Base-by-base conservation (phyloP, 1,284 basidiomycete species). In the Agaricales sp. region DNA sequence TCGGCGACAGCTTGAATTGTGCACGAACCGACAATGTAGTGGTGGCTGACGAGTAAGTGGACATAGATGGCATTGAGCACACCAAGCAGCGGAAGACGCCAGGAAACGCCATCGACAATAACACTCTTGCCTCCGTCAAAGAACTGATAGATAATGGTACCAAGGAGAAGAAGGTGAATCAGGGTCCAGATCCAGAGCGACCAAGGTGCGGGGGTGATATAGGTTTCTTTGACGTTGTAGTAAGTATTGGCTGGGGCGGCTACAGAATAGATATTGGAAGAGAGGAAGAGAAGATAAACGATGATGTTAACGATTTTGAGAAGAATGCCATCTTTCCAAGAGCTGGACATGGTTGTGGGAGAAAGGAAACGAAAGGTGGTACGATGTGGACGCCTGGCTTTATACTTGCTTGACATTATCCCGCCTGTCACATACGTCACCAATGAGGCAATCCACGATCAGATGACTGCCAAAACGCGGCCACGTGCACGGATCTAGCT, bases 131-230 rank as follows among this genome's bases (percentile, higher is more conserved):
- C 93, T n/a, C 59, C 59, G 19, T 81, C 74, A 66, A 80, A 82
- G 77, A 93, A 94, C 63, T 94, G 92, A 77, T 90, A 94, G 67
- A 92, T 75, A 59, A 94, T 70, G 24, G 87, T 89, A 41, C 92
- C 90, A 51, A 96, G 77, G 48, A 96, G 78, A 25, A 96, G 76
- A 19, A 91, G 62, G 67, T 96, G 92, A 43, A 13, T 19, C 14
- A 47, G 14, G 45, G 12, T 50, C 87, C 87, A 90, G 59, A 91
- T 86, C 64, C 80, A 74, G 68, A 89, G 92, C 1, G 86, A 80
- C 81, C 88, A 95, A 24, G 85, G 81, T 19, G 89, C 88, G 25
- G 93, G 92, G 0, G 92, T 94, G 52, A 96, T 69, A 64, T 92
- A 96, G 3, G 92, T 94, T 58, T 87, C 80, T 63, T 87, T 88